Base-by-base conservation (phyloP, 768 basidiomycete genomes). In the Boletellus ananas region DNA sequence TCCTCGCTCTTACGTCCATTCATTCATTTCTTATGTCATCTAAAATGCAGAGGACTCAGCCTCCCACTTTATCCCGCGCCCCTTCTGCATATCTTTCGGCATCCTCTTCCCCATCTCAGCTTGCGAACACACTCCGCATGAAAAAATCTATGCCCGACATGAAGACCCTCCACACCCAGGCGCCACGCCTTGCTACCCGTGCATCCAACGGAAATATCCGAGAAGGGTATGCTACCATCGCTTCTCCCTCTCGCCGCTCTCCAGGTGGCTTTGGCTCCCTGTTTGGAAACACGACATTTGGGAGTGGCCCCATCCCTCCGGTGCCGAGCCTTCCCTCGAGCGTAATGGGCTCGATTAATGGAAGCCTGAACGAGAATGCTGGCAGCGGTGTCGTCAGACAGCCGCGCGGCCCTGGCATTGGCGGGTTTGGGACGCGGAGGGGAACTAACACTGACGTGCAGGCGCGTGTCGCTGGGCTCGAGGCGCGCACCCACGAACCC, bases 121-220 rank as follows among this genome's bases (percentile, higher is more conserved):
- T 73, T 41, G 67, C 68, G 16, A 72, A 62, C 47, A 74, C 82
- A 36, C 79, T 97, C 47, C 85, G 94, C 36, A 83, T 86, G 69
- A 98, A 98, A 77, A 96, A 96, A 72, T 95, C 93, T 20, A 98
- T 98, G 96, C 96, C 96, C 3, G 93, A 97, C 70, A 84, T 97
- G 83, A 90, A 90, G 72, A 87, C 87, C 14, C 70, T 92, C 56
- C 90, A 90, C 53, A 76, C 84, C 16, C 83, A 85, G 60, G 84
- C 85, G 1, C 90, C 88, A 31, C 85, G 90, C 45, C 79, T 93
- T 41, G 81, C 73, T 50, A 85, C 86, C 14, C 86, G 90, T 52
- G 78, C 89, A 16, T 93, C 90, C 41, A 93, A 91, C 65, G 89
- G 90, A 49, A 93, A 93, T 64, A 91, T 93, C 50, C 84, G 90